A percentile compares a stretch with the other conserved stretches of the same genome.
These are phyloP conservation scores for Aspergillus flavus DNA, from an alignment of 2,329 filamentous ascomycete species.

Conservation along the genomic window DNA sequence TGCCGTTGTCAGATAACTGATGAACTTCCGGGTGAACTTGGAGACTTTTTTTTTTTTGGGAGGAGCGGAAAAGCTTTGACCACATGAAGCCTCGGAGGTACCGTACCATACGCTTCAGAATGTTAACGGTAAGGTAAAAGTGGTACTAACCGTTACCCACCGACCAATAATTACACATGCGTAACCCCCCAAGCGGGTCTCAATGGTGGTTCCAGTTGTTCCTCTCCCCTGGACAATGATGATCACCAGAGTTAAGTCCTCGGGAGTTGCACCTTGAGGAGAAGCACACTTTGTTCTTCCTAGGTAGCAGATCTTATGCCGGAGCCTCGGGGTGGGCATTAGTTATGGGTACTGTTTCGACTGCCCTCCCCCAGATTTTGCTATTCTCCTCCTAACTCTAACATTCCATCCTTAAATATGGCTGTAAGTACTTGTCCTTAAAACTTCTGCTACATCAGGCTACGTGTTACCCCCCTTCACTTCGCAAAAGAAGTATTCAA, in stretches of 20 bases:
- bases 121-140: not conserved
- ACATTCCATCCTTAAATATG: slow-evolving; percentile 23
- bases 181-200: slow-evolving; percentile 1
- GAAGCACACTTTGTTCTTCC: slow-evolving; percentile 2
- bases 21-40: not conserved
- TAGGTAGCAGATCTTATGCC: slow-evolving; percentile 10
- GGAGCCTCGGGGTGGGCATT: slow-evolving; percentile 24
- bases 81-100: slow-evolving; percentile 31
- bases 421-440: slow-evolving; percentile 20
- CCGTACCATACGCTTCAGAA: slow-evolving; percentile 27
- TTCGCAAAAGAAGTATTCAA: slow-evolving; percentile 5
- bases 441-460: not conserved
- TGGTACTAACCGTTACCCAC: not conserved
- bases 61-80: slow-evolving; percentile 28
- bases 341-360: slow-evolving; percentile 19
- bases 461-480: slow-evolving; percentile 3
- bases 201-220: not conserved
- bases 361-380: slow-evolving; percentile 19
- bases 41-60: slow-evolving; percentile 1
- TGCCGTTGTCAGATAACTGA: not conserved
- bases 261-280: not conserved
- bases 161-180: not conserved
- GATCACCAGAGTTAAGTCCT: slow-evolving; percentile 5
- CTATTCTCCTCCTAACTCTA: slow-evolving; percentile 13
- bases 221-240: not conserved